These are phyloP conservation scores for Cokeromyces recurvatus DNA, from an alignment of 371 early-diverging fungal species.

Conservation along the genomic window DNA sequence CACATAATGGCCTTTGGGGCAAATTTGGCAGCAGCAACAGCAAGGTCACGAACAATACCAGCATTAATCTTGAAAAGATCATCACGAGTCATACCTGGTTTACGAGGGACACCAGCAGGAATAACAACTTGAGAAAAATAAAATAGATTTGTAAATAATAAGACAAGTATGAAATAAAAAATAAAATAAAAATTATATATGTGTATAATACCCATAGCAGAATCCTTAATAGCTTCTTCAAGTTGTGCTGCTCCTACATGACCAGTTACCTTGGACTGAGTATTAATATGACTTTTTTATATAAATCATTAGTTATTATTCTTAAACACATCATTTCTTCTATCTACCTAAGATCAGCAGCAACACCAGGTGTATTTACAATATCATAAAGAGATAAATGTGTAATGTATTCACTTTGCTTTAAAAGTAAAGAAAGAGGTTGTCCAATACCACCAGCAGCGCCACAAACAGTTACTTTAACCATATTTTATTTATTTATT, in stretches of 20 bases:
- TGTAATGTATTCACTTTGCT: constrained; percentile 62
- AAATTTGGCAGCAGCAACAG: constrained; percentile 55
- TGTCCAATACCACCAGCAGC: constrained; percentile 94
- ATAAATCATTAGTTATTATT: too few species aligned
- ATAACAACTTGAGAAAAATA: constrained; percentile 76
- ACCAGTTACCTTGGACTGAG: constrained; percentile 61
- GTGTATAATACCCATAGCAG: constrained; percentile 35
- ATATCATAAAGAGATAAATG: constrained; percentile 74
- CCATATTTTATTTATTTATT: constrained; percentile 25
- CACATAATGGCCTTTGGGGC: constrained; percentile 95
- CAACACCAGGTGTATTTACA: constrained; percentile 72
- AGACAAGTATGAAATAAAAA: too few species aligned
- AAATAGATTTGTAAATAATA: neutral
- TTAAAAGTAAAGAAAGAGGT: constrained; percentile 83
- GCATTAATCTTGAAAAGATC: constrained; percentile 98
- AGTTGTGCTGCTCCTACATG: constrained; percentile 38
- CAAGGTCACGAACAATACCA: constrained; percentile 88
- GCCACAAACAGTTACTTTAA: constrained; percentile 78
- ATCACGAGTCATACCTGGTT: constrained; percentile 99
- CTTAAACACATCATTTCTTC: too few species aligned
- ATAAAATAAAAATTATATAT: neutral
- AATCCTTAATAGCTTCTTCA: constrained; percentile 45
- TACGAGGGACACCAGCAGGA: constrained; percentile 99
- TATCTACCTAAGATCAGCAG: constrained; percentile 64
- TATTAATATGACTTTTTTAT: constrained; percentile 60